Conservation (phyloP, 495 filamentous ascomycete genomes). For the Pseudevernia furfuracea region DNA sequence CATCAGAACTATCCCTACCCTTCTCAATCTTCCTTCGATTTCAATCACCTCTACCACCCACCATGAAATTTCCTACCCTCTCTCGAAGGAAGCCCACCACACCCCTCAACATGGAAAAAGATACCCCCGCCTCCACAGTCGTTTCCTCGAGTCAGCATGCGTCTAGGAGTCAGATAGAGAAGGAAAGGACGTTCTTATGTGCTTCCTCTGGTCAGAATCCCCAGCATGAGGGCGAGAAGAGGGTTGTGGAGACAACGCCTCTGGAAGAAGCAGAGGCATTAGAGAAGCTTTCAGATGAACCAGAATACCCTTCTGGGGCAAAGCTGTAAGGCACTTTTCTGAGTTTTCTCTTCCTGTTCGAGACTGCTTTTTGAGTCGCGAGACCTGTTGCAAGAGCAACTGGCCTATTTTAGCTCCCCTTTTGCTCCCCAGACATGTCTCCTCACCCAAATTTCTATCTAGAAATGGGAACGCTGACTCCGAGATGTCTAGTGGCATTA, state of each 20-base stretch:
- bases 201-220: not conserved
- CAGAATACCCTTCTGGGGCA: slow-evolving; percentile 45
- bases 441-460: no score
- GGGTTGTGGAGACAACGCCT: slow-evolving; percentile 22
- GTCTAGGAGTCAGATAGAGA: slow-evolving; percentile 12
- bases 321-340: no score
- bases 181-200: not conserved
- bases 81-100: slow-evolving; percentile 2
- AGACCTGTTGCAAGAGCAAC: no score
- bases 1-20: not conserved
- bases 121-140: not conserved
- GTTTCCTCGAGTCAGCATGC: slow-evolving; percentile 3
- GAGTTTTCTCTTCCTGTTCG: no score
- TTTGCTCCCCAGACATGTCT: no score
- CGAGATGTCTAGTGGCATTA: no score
- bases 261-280: slow-evolving; percentile 24
- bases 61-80: slow-evolving; percentile 19
- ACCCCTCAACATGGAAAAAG: not conserved
- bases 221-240: slow-evolving; percentile 16
- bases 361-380: no score
- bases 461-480: no score
- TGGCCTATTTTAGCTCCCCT: no score
- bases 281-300: slow-evolving; percentile 31
- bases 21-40: not conserved
- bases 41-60: not conserved